A percentile compares a stretch with the other conserved stretches of the same genome.
These are phyloP conservation scores for Arachis monticola DNA, from an alignment of 331 rosid species.

Conservation along the genomic window DNA sequence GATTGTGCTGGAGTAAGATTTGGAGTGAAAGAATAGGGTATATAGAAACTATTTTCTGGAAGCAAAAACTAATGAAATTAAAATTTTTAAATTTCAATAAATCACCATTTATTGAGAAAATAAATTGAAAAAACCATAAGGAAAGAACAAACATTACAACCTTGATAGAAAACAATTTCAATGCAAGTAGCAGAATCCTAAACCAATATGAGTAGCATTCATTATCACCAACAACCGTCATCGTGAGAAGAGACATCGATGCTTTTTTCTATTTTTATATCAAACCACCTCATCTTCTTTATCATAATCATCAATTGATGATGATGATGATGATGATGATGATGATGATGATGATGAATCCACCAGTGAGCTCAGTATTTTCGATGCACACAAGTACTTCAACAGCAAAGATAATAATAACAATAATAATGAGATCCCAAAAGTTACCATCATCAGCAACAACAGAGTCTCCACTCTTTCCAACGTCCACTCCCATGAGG, in stretches of 20 bases:
- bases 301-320: too few species aligned
- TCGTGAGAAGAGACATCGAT: too few species aligned
- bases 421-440: too few species aligned
- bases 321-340: too few species aligned
- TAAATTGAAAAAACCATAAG: not conserved
- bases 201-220: too few species aligned
- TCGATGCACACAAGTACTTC: slow-evolving; percentile 84
- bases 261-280: too few species aligned
- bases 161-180: not conserved
- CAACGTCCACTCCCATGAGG: slow-evolving; percentile 28
- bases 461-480: slow-evolving; percentile 55
- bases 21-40: slow-evolving; percentile 77
- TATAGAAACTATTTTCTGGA: slow-evolving; percentile 79
- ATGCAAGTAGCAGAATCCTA: slow-evolving; percentile 7
- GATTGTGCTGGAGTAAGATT: slow-evolving; percentile 75
- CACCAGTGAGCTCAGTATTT: slow-evolving; percentile 64
- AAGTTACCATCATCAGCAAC: slow-evolving; percentile 31
- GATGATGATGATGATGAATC: slow-evolving; percentile 48
- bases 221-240: too few species aligned
- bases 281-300: too few species aligned
- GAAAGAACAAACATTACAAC: not conserved
- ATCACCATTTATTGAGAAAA: not conserved
- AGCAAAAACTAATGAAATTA: not conserved
- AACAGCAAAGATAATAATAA: slow-evolving; percentile 43
- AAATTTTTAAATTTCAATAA: slow-evolving; percentile 4